These are phyloP conservation scores for Camelina hispida DNA, from an alignment of 345 rosid species.

Conservation along the genomic window DNA sequence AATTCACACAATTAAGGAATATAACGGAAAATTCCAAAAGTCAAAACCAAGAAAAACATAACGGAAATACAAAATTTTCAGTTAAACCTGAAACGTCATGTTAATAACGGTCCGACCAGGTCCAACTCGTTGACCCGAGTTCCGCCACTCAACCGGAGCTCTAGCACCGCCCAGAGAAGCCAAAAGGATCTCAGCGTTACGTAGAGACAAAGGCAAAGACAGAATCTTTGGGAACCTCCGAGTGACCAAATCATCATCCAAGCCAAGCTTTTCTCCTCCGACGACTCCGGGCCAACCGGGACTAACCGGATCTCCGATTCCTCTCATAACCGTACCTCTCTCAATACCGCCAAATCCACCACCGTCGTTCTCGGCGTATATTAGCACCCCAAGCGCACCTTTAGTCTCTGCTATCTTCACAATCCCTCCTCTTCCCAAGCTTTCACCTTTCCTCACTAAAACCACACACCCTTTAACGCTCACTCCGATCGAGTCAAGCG, in stretches of 20 bases:
- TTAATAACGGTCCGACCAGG: constrained; percentile 75
- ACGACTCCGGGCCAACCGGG: constrained; percentile 91
- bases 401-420: constrained; percentile 65
- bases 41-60: constrained; percentile 3
- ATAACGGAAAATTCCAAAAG: constrained; percentile 25
- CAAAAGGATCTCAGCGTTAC: constrained; percentile 69
- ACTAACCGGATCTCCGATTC: constrained; percentile 87
- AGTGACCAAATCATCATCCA: constrained; percentile 61
- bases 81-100: constrained; percentile 73
- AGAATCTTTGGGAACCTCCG: constrained; percentile 72
- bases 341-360: constrained; percentile 67
- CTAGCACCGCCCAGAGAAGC: constrained; percentile 62
- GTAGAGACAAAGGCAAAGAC: constrained; percentile 78
- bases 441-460: constrained; percentile 64
- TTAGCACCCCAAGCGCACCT: constrained; percentile 80
- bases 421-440: constrained; percentile 65
- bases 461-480: constrained; percentile 67
- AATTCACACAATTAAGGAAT: not conserved
- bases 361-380: constrained; percentile 66
- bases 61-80: constrained; percentile 21
- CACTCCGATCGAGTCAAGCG: constrained; percentile 63
- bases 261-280: constrained; percentile 68
- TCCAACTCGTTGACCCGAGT: constrained; percentile 56
- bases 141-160: constrained; percentile 67
- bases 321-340: constrained; percentile 96